Percentiles rank a stretch among this genome's conserved stretches.
Evolutionary conservation across 345 rosid genomes (phyloP).

Genomic region (Kernera saxatilis): DNA sequence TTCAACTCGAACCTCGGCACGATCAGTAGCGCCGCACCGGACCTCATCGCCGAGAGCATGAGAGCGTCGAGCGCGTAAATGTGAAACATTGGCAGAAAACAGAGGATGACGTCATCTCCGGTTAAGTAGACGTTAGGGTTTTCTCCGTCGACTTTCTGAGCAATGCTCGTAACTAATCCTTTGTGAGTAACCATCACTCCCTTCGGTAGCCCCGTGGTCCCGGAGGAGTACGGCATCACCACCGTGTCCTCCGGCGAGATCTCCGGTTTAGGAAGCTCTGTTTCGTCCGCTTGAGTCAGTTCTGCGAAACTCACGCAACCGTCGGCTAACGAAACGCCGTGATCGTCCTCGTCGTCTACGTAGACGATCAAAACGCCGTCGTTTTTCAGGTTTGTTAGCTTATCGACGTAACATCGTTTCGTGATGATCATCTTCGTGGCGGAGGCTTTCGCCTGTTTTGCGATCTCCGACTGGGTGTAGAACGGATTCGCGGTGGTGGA

Average conservation of each 20-base stretch:
- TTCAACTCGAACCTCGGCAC: slow-evolving; percentile 70
- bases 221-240: slow-evolving; percentile 91
- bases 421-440: slow-evolving; percentile 57
- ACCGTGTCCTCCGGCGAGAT: slow-evolving; percentile 63
- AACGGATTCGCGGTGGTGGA: slow-evolving; percentile 81
- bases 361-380: slow-evolving; percentile 31
- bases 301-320: slow-evolving; percentile 55
- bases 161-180: slow-evolving; percentile 70
- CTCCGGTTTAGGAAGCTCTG: slow-evolving; percentile 33
- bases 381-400: slow-evolving; percentile 35
- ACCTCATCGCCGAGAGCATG: slow-evolving; percentile 65
- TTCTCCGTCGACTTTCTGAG: slow-evolving; percentile 92
- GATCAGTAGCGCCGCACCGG: slow-evolving; percentile 71
- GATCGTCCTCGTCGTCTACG: background rate
- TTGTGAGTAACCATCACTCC: slow-evolving; percentile 91
- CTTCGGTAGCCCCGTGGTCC: slow-evolving; percentile 89
- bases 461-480: slow-evolving; percentile 59
- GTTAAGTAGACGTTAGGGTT: slow-evolving; percentile 71
- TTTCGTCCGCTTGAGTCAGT: slow-evolving; percentile 40
- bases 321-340: slow-evolving; percentile 13
- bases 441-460: slow-evolving; percentile 60
- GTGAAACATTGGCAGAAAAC: slow-evolving; percentile 79
- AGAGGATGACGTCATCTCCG: slow-evolving; percentile 62
- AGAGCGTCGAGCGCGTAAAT: slow-evolving; percentile 60
- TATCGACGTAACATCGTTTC: slow-evolving; percentile 42